Percentiles rank a stretch among this genome's conserved stretches.
These are phyloP conservation scores for Myxozyma neglecta DNA, from an alignment of 805 yeast species.

Conservation along the genomic window DNA sequence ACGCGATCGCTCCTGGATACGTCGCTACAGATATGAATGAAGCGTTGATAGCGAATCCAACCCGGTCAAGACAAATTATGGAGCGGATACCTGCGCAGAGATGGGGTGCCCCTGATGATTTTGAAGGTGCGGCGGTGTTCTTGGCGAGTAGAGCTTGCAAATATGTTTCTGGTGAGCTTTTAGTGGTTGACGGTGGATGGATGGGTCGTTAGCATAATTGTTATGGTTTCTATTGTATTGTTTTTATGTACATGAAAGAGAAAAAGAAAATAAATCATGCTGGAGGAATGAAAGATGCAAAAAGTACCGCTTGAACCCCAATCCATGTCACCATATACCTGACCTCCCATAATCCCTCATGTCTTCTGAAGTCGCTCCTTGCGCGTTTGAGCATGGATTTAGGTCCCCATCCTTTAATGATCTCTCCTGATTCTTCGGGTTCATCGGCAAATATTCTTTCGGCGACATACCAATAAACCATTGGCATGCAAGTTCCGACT, in stretches of 20 bases:
- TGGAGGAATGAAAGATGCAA: constrained; percentile 86
- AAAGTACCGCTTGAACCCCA: constrained; percentile 66
- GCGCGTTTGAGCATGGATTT: constrained; percentile 7
- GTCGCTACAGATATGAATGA: constrained; percentile 50
- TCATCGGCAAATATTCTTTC: constrained; percentile 36
- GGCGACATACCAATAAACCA: constrained; percentile 70
- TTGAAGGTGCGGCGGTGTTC: constrained; percentile 49
- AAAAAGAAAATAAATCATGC: constrained; percentile 46
- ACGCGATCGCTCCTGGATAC: constrained; percentile 53
- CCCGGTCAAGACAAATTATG: constrained; percentile 37
- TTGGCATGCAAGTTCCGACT: constrained; percentile 72
- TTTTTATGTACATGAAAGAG: too few species aligned
- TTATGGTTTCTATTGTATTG: not conserved
- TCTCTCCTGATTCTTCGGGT: constrained; percentile 30
- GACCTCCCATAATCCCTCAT: constrained; percentile 44
- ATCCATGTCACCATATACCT: constrained; percentile 62
- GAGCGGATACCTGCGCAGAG: constrained; percentile 49
- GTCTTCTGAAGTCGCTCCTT: constrained; percentile 21
- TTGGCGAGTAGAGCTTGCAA: constrained; percentile 54
- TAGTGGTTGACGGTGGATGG: constrained; percentile 44
- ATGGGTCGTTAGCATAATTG: constrained; percentile 18
- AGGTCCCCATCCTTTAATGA: not conserved
- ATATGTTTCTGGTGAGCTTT: constrained; percentile 53
- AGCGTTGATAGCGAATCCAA: constrained; percentile 37
- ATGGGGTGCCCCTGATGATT: constrained; percentile 53